Evolutionary conservation across 257 asterid species (phyloP), one percentile per base, ranked within the genome.

Genomic region (Phtheirospermum japonicum): DNA sequence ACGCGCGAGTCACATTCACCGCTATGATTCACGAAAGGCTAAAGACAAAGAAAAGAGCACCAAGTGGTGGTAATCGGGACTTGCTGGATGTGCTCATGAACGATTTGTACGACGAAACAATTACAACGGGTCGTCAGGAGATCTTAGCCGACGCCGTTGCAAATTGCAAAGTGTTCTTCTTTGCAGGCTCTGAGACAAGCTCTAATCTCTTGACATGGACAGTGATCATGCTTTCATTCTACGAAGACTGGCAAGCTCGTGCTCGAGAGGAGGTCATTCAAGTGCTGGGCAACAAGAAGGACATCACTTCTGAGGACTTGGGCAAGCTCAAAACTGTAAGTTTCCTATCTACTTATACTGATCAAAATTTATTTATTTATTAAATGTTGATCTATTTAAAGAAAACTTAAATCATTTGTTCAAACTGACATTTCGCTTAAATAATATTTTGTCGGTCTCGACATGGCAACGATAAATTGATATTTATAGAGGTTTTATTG

Each of bases 291-390:
- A 31, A 40, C 39, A 53, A 46, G 40, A 65, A 42, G n/a, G 62
- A 70, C 2, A 55, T 70, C 69, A 43, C 49, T 13, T 37, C 10
- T 6, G 78, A 69, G 1, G 32, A 28, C 9, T 42, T 76, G 60
- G 26, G 36, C 67, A 70, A 67, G 33, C 64, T 71, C 34, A 76
- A 71, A 59, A 19, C 49, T 17, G 80, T 75, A 75, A 66, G 80
- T 66, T 18, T 6, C 3, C 28, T 23, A 23, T 23, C n/a, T n/a
- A n/a, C n/a, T n/a, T n/a, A n/a, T n/a, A n/a, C n/a, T n/a, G n/a
- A n/a, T n/a, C n/a, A n/a, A n/a, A n/a, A n/a, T n/a, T n/a, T n/a
- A n/a, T n/a, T n/a, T n/a, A n/a, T n/a, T n/a, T n/a, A n/a, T n/a
- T n/a, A n/a, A n/a, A n/a, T n/a, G n/a, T n/a, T 33, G 37, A 33